Evolutionary conservation across 148 eudicot genomes (phyloP).

Genomic region (Heliamphora exappendiculata): DNA sequence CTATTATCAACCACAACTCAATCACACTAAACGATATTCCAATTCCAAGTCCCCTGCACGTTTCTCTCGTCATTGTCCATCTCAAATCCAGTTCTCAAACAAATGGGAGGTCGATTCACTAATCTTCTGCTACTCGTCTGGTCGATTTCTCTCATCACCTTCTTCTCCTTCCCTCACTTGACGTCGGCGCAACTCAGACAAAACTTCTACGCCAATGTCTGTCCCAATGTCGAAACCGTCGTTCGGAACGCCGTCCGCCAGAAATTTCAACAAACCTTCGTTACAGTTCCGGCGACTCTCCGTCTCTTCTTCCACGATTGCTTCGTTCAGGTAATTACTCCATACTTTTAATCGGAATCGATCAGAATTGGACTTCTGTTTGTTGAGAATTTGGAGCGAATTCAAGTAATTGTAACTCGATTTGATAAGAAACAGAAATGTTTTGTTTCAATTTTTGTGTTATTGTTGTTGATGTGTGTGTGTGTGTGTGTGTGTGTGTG

Average conservation of each 20-base stretch:
- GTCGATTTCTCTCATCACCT: conserved; percentile 24
- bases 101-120: no score
- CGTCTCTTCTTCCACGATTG: conserved; percentile 90
- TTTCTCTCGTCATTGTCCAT: no score
- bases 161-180: conserved; percentile 13
- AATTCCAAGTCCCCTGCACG: no score
- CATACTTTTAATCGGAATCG: no score
- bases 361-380: no score
- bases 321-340: conserved; percentile 43
- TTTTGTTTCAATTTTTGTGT: no score
- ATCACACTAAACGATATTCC: no score
- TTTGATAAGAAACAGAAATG: neutral
- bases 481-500: no score
- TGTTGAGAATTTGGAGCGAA: neutral
- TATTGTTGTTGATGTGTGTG: no score
- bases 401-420: neutral
- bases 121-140: no score
- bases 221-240: conserved; percentile 63
- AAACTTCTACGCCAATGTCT: conserved; percentile 52
- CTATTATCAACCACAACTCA: no score
- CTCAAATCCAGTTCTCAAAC: no score
- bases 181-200: conserved; percentile 34
- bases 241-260: conserved; percentile 42
- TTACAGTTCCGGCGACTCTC: conserved; percentile 57
- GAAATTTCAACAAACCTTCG: conserved; percentile 54